Evolutionary conservation across 1,139 yeast species (phyloP).

Genomic region (Blastobotrys petasosporus): DNA sequence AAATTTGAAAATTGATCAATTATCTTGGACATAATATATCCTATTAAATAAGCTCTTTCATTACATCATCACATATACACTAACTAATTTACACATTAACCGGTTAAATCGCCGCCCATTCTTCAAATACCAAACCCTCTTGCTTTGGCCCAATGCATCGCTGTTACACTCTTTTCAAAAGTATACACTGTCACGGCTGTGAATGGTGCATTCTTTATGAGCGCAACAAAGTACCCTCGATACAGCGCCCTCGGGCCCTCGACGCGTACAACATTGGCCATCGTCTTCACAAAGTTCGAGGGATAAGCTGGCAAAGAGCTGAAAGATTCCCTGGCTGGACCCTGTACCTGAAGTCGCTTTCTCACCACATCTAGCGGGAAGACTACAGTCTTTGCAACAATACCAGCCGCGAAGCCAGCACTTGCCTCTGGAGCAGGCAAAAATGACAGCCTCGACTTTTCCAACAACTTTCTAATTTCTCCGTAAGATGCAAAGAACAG

Average conservation of each 20-base stretch:
- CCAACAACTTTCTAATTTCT: slow-evolving; percentile 15
- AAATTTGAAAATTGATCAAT: no score
- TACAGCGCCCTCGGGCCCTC: slow-evolving; percentile 69
- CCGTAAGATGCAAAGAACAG: slow-evolving; percentile 66
- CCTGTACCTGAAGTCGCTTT: slow-evolving; percentile 67
- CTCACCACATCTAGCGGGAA: slow-evolving; percentile 85
- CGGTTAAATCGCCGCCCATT: no score
- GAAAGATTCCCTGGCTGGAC: slow-evolving; percentile 33
- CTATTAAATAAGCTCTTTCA: no score
- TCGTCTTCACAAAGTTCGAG: slow-evolving; percentile 29
- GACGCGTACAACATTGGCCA: slow-evolving; percentile 37
- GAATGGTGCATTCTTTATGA: slow-evolving; percentile 75
- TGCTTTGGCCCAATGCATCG: background rate
- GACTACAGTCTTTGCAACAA: slow-evolving; percentile 60
- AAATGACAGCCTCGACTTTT: slow-evolving; percentile 8
- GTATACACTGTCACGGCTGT: slow-evolving; percentile 67
- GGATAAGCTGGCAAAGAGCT: slow-evolving; percentile 26
- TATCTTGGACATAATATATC: no score
- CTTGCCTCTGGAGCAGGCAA: slow-evolving; percentile 46
- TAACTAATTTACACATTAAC: no score
- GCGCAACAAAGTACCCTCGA: slow-evolving; percentile 63
- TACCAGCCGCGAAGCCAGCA: slow-evolving; percentile 76
- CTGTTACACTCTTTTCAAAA: slow-evolving; percentile 42
- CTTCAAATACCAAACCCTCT: no score
- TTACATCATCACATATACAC: no score